Conservation (phyloP, 495 filamentous ascomycete species). For the Penicillium goetzii region DNA sequence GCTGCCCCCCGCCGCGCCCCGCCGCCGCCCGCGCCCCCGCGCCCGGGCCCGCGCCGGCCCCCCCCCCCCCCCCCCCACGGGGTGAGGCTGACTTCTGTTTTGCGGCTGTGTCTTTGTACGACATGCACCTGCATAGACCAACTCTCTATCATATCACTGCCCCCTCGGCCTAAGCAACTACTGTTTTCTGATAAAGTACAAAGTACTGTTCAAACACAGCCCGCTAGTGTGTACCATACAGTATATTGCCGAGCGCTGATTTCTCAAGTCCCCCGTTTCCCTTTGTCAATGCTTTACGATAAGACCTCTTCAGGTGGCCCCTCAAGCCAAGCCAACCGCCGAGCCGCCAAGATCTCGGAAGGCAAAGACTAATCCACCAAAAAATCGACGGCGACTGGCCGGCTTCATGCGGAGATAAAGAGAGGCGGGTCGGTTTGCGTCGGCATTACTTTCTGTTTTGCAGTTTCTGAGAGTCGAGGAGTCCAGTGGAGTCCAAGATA, state of each 20-base stretch:
- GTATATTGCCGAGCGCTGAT: neutral
- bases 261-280: neutral
- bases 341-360: constrained; percentile 22
- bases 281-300: constrained; percentile 17
- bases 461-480: neutral
- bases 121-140: too few species aligned
- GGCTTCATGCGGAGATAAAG: constrained; percentile 8
- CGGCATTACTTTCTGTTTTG: neutral
- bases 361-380: constrained; percentile 14
- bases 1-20: too few species aligned
- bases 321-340: constrained; percentile 12
- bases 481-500: neutral
- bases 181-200: neutral
- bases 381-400: neutral
- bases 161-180: neutral
- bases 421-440: constrained; percentile 17
- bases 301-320: neutral
- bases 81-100: too few species aligned
- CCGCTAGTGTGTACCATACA: constrained; percentile 1
- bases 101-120: too few species aligned
- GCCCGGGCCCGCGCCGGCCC: too few species aligned
- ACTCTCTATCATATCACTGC: neutral
- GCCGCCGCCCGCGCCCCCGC: too few species aligned
- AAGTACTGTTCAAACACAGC: neutral
- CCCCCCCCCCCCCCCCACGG: too few species aligned